Conservation (phyloP, 169 alveolate genomes). For the Cryptosporidium tyzzeri region DNA sequence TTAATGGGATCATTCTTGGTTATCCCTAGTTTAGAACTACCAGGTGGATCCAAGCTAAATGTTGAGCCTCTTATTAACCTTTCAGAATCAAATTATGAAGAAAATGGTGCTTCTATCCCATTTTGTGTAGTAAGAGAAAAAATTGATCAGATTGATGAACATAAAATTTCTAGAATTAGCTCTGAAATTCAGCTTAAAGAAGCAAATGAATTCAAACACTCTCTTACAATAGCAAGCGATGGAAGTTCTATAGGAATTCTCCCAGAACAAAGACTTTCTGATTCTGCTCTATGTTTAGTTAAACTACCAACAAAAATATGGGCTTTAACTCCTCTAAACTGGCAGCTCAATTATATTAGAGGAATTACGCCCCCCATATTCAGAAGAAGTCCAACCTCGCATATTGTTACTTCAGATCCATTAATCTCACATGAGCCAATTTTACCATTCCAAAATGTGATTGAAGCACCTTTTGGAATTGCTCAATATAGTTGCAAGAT, state of each 20-base stretch:
- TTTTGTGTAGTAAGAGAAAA: slow-evolving; percentile 62
- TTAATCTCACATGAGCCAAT: slow-evolving; percentile 18
- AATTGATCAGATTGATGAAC: slow-evolving; percentile 3
- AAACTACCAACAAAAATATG: slow-evolving; percentile 50
- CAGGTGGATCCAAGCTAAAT: slow-evolving; percentile 63
- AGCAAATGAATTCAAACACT: slow-evolving; percentile 27
- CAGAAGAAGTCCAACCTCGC: slow-evolving; percentile 32
- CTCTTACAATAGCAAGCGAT: slow-evolving; percentile 45
- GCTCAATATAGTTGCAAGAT: slow-evolving; percentile 43
- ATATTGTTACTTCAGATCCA: slow-evolving; percentile 4
- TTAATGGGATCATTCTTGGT: slow-evolving; percentile 45
- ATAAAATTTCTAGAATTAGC: slow-evolving; percentile 10
- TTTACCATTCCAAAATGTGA: slow-evolving; percentile 28
- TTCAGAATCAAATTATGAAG: background rate
- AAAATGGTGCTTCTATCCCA: slow-evolving; percentile 71
- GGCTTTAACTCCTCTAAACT: slow-evolving; percentile 66
- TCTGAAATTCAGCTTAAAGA: slow-evolving; percentile 63
- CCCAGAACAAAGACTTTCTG: slow-evolving; percentile 46
- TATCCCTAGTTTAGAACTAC: slow-evolving; percentile 35
- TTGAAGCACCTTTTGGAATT: slow-evolving; percentile 67
- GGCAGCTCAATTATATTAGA: slow-evolving; percentile 67
- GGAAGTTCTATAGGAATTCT: slow-evolving; percentile 38
- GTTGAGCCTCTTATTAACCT: slow-evolving; percentile 61
- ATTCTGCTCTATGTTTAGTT: slow-evolving; percentile 31
- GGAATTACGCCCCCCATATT: slow-evolving; percentile 72